Base-by-base conservation (phyloP, 2,329 filamentous ascomycete species). In the Aspergillus spinulosporus region DNA sequence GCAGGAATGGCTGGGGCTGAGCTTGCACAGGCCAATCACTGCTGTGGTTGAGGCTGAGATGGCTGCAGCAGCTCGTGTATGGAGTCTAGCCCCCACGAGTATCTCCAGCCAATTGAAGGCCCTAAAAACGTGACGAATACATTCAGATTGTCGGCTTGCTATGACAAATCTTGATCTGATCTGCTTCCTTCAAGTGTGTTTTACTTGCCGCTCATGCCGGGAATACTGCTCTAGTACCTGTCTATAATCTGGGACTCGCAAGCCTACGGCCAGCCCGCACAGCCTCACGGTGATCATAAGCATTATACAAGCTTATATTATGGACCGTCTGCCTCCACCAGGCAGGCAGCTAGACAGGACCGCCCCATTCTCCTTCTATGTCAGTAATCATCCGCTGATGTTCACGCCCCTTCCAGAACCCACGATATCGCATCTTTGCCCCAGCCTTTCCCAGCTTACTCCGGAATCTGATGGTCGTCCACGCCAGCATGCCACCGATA, bases 401-500 rank as follows among this genome's bases (percentile, higher is more conserved):
- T 39, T 15, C 26, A n/a, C 45, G 12, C 32, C 46, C 26, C 34
- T 49, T 34, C 28, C 11, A 14, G 39, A 42, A 15, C 39, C 39
- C 39, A 37, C 34, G 32, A 34, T 12, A 37, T 21, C 39, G 21
- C n/a, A 7, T 21, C 39, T 6, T 5, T 15, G 21, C 15, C 5
- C n/a, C 39, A 15, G n/a, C 14, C 21, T 21, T 6, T 6, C 12
- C 29, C 9, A 21, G 21, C 21, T 28, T 28, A 52, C 12, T 66
- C 64, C 1, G 72, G 69, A 29, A 73, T 66, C 7, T 51, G 45
- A 56, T 69, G 66, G 3, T 72, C 66, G 0, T 61, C 57, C 1
- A 73, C 71, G 0, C 72, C 72, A 3, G 71, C 70, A 14, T 72
- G 63, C 73, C 73, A 75, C 2, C 68, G 62, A 55, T 74, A 75